Percentiles rank a stretch among this genome's conserved stretches.
phyloP scores from a whole-genome alignment of 768 basidiomycete genomes.

The Leccinum subtestaceum region DNA sequence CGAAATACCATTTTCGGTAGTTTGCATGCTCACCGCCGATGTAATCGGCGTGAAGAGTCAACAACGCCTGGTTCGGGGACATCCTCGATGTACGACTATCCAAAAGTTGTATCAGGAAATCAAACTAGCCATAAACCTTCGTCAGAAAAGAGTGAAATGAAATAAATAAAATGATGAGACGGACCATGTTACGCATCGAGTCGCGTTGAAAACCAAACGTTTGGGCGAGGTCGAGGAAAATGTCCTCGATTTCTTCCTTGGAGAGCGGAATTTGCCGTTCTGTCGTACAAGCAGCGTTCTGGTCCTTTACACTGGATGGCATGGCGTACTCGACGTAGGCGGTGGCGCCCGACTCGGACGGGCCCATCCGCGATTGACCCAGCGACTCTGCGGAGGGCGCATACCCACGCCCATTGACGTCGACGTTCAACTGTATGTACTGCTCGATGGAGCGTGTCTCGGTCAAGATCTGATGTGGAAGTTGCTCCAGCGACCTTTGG shows the following conservation, averaged over 20 bases:
- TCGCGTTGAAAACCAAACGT: conserved; percentile 98
- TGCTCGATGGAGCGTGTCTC: too few species aligned
- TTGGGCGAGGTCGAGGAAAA: conserved; percentile 94
- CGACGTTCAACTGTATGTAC: conserved; percentile 42
- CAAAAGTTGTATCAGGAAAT: conserved; percentile 95
- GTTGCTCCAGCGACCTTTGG: too few species aligned
- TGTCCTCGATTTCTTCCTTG: conserved; percentile 99
- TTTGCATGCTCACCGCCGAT: conserved; percentile 98
- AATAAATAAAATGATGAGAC: conserved; percentile 19
- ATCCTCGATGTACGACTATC: conserved; percentile 97
- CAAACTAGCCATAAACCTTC: conserved; percentile 57
- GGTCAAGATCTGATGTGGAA: too few species aligned
- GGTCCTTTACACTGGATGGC: conserved; percentile 61
- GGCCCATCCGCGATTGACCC: conserved; percentile 55
- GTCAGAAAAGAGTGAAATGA: conserved; percentile 16
- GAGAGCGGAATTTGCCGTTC: conserved; percentile 95
- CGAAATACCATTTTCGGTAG: conserved; percentile 99
- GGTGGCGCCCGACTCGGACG: conserved; percentile 68
- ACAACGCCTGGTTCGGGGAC: conserved; percentile 92
- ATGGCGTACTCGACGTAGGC: conserved; percentile 65
- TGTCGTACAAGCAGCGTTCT: conserved; percentile 91
- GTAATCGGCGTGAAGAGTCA: conserved; percentile 97
- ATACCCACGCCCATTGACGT: conserved; percentile 67
- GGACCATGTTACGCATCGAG: conserved; percentile 92
- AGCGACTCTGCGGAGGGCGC: conserved; percentile 74